Percentiles rank a stretch among this genome's conserved stretches.
Conservation (phyloP, 495 filamentous ascomycete genomes). For the Xylaria telfairii region DNA sequence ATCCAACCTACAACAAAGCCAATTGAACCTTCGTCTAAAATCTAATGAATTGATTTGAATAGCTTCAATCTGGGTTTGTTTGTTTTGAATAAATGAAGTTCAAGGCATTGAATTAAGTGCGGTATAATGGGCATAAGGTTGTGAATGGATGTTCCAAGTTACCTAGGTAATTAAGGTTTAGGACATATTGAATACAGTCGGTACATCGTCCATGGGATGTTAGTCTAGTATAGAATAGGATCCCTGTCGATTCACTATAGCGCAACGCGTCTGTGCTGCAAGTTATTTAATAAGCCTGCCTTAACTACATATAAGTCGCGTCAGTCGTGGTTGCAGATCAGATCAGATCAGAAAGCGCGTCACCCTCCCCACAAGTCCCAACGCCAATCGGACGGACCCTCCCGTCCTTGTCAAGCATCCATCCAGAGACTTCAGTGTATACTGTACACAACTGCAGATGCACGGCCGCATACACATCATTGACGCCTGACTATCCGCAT, state of each 20-base stretch:
- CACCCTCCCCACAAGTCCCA: neutral
- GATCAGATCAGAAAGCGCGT: conserved; percentile 12
- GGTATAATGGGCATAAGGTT: neutral
- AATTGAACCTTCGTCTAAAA: neutral
- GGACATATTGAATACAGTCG: neutral
- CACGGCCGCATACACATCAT: conserved; percentile 2
- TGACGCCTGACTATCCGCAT: conserved; percentile 4
- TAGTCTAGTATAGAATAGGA: no score
- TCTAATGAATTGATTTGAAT: neutral
- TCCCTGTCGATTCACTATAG: conserved; percentile 8
- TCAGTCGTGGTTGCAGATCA: neutral
- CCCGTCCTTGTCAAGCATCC: no score
- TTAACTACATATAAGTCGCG: conserved; percentile 1
- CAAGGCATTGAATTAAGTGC: neutral
- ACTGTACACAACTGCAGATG: neutral
- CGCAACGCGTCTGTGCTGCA: conserved; percentile 11
- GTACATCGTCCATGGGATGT: no score
- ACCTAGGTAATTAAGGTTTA: neutral
- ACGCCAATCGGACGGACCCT: neutral
- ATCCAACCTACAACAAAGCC: neutral
- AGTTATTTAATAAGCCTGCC: neutral
- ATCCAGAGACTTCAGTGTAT: neutral
- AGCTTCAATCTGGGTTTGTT: neutral
- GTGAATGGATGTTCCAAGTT: neutral
- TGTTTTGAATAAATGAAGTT: neutral